Base-by-base conservation (phyloP, 176 grass and related monocot species). In the sorghum (Sorghum bicolor) region DNA sequence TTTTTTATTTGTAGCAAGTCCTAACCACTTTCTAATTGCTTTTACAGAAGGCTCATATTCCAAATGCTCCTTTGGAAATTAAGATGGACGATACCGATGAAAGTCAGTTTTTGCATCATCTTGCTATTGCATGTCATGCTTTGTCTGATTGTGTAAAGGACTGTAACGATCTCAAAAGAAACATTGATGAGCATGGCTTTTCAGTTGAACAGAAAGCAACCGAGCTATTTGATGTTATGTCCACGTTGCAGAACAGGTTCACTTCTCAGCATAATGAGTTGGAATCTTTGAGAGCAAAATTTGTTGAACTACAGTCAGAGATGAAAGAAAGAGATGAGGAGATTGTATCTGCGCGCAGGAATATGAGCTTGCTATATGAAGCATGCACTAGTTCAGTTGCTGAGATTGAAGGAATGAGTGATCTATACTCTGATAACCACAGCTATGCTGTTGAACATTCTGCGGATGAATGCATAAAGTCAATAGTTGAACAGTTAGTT, bases 301-400 rank as follows among this genome's bases (percentile, higher is more conserved):
- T 89, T 83, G 67, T 39, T 86, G 80, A 64, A 64, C 74, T 97
- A 22, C 86, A 89, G 43, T 79, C 71, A 50, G 82, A 86, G 76
- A 82, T 88, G 64, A 86, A 87, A 84, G 85, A 88, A 57, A 98
- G 88, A 83, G 92, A 95, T 13, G 83, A 87, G 67, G 89, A 93
- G 61, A 87, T 79, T 88, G 76, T 63, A 88, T 87, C 78, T 44
- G 75, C 86, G 57, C 73, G 44, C 58, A 83, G 68, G 86, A 93
- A 92, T 78, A 75, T 94, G 50, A 86, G 70, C 86, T 84, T 97
- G 72, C 75, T 97, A 38, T 94, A 89, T 41, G 88, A 97, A 94
- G 72, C 92, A 80, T 97, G 95, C 70, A 79, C 45, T 33, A 82
- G 14, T 81, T 91, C 90, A 87, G 52, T 97, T 87, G 77, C 88